Evolutionary conservation across 192 early-diverging fungal genomes (phyloP).

Genomic region (Backusella circina): DNA sequence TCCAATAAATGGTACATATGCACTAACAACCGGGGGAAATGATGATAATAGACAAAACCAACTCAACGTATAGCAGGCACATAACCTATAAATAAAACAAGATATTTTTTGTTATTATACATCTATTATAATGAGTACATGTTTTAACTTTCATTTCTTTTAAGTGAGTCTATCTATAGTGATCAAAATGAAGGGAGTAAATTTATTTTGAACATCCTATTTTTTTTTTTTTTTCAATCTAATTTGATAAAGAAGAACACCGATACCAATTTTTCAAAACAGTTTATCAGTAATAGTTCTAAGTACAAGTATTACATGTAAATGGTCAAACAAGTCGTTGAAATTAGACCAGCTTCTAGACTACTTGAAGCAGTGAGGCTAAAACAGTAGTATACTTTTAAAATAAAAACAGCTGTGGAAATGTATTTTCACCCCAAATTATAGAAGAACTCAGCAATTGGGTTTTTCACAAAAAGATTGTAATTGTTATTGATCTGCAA

Average conservation of each 20-base stretch:
- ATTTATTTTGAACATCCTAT: not conserved
- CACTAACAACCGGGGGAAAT: not conserved
- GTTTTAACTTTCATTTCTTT: not conserved
- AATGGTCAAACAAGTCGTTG: not conserved
- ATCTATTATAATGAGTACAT: not conserved
- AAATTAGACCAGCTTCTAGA: not conserved
- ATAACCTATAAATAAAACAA: not conserved
- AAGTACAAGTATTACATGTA: not conserved
- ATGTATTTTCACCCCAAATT: not conserved
- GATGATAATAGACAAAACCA: not conserved
- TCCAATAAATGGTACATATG: not conserved
- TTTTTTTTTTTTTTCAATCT: too few relatives aligned
- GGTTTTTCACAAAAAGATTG: not conserved
- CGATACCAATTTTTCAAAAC: too few relatives aligned
- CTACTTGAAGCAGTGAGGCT: not conserved
- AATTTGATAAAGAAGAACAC: too few relatives aligned
- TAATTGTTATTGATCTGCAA: too few relatives aligned
- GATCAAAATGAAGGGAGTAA: not conserved
- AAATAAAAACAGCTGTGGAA: not conserved
- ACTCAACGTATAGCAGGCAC: not conserved
- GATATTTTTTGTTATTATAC: not conserved
- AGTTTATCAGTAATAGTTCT: not conserved
- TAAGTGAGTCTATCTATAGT: not conserved
- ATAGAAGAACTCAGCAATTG: not conserved
- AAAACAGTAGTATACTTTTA: not conserved